Evolutionary conservation across 1,139 yeast genomes (phyloP).

Genomic region (Hansenula anomala): DNA sequence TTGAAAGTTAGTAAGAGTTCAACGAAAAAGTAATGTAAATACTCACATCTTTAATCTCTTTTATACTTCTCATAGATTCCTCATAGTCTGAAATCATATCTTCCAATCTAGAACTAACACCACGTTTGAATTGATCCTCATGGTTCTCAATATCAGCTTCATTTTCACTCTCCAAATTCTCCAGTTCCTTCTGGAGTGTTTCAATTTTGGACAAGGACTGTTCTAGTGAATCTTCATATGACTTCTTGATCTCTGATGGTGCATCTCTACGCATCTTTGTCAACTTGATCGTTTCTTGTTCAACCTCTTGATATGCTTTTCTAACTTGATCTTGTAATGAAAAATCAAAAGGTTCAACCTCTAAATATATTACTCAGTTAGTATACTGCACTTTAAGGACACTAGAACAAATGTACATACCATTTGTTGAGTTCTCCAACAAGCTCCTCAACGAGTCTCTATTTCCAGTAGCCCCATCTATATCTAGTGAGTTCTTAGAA

Average conservation of each 20-base stretch:
- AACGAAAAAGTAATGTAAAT: not conserved
- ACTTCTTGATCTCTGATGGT: constrained; percentile 33
- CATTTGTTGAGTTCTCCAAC: constrained; percentile 16
- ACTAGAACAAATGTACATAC: too few relatives aligned
- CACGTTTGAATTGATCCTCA: constrained; percentile 10
- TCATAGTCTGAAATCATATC: constrained; percentile 15
- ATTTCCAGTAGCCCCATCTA: constrained; percentile 13
- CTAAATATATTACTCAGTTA: constrained; percentile 2
- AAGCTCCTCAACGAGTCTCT: constrained; percentile 4
- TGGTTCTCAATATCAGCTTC: constrained; percentile 10
- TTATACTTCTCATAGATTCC: constrained; percentile 14
- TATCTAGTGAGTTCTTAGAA: constrained; percentile 13
- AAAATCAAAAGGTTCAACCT: constrained; percentile 61
- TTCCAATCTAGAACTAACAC: constrained; percentile 6
- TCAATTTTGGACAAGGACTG: not conserved
- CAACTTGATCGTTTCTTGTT: constrained; percentile 49
- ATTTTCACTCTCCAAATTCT: constrained; percentile 10
- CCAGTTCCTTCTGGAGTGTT: not conserved
- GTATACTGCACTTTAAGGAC: too few relatives aligned
- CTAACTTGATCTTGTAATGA: constrained; percentile 51
- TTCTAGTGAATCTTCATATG: constrained; percentile 23
- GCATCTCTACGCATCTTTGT: constrained; percentile 47
- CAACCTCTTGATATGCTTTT: constrained; percentile 48
- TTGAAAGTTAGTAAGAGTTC: not conserved
- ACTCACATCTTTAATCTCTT: constrained; percentile 19